Evolutionary conservation across 2,329 filamentous ascomycete species (phyloP), one percentile per base, ranked within the genome.

Genomic region (Nigrograna mackinnonii): DNA sequence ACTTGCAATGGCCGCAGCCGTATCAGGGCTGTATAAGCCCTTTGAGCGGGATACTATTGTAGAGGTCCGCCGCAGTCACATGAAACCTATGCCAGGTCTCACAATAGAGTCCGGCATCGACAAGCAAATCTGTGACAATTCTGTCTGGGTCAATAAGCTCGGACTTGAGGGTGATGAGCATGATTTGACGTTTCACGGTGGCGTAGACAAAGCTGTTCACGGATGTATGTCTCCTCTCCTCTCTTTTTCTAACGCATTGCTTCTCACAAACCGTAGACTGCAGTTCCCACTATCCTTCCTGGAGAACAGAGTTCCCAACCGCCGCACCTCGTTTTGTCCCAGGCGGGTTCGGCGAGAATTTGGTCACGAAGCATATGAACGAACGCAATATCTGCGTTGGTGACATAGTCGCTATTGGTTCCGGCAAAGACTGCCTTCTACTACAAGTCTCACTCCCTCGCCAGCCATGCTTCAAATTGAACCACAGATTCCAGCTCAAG

Each of bases 381-480:
- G 82, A 85, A 66, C 70, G 78, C 19, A 85, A 84, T 55, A 72
- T 84, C 3, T 84, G 82, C 64, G 81, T 85, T 35, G 82, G 82
- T 24, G 83, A 86, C 51, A 64, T 80, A 12, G 65, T 80, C 14
- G 64, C 70, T 0, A 70, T 84, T 6, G 24, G 24, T 3, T 14
- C 24, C 14, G 24, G 11, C 24, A 14, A 14, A 2, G 11, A 11
- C 24, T 12, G 71, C 3, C 70, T 79, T 1, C 43, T 79, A 4
- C 69, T 83, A 0, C 77, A 84, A 52, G 77, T 84, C 32, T 78
- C 74, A 47, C 63, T 83, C 11, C 82, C 82, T 1, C 74, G 82
- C 11, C 79, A 82, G 57, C 82, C 82, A 4, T 85, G 82, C 68
- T 85, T 79, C 69, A 85, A 85, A 59, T 73, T 85, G 14, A 85